A percentile compares a stretch with the other conserved stretches of the same genome.
These are phyloP conservation scores for Talaromyces stipitatus DNA, from an alignment of 495 filamentous ascomycete species.

Conservation along the genomic window DNA sequence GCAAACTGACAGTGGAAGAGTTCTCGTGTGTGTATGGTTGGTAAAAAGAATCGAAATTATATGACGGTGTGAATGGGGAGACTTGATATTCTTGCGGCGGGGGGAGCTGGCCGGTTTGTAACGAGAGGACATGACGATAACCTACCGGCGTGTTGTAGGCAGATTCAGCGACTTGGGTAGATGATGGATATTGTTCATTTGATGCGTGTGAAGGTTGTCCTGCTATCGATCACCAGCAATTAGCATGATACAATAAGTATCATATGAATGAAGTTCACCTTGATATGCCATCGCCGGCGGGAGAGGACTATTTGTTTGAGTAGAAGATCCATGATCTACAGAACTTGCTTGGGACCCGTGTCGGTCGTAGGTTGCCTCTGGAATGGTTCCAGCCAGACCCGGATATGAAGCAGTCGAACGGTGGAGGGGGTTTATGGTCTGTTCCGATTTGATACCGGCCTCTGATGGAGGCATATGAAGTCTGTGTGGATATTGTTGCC, in stretches of 20 bases:
- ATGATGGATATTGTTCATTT: not conserved
- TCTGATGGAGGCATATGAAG: slow-evolving; percentile 26
- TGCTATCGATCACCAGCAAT: not conserved
- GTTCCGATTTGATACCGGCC: slow-evolving; percentile 21
- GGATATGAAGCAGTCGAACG: slow-evolving; percentile 26
- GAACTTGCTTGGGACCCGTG: slow-evolving; percentile 26
- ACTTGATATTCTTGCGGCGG: slow-evolving; percentile 6
- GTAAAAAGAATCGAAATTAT: slow-evolving; percentile 6
- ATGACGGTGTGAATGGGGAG: slow-evolving; percentile 3
- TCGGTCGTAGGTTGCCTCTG: slow-evolving; percentile 16
- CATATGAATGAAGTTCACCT: not conserved
- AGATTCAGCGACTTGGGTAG: not conserved
- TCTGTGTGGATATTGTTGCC: slow-evolving; percentile 17
- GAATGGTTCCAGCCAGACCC: slow-evolving; percentile 9
- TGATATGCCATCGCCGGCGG: slow-evolving; percentile 4
- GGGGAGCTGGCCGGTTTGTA: slow-evolving; percentile 8
- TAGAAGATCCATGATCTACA: slow-evolving; percentile 7
- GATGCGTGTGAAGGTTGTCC: not conserved
- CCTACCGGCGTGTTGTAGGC: not conserved
- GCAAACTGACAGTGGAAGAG: slow-evolving; percentile 5
- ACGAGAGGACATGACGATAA: slow-evolving; percentile 2
- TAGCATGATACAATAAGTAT: not conserved
- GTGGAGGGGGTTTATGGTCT: slow-evolving; percentile 7
- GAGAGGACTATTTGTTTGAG: not conserved
- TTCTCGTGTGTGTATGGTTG: slow-evolving; percentile 6